A percentile compares a stretch with the other conserved stretches of the same genome.
Conservation (phyloP, 208 protist genomes). For the Phytomonas serpens region DNA sequence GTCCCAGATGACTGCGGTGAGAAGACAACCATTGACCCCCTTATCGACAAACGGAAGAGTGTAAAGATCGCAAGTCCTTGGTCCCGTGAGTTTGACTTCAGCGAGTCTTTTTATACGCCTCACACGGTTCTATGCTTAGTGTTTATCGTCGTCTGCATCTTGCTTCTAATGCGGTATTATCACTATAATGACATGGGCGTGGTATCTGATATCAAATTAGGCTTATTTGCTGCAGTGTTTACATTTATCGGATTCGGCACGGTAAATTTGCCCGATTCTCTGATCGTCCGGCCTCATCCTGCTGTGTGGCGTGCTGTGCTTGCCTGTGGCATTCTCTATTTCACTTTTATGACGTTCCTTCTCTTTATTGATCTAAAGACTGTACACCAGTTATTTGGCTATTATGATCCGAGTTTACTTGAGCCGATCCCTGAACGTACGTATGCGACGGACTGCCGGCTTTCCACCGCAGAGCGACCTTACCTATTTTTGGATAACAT, state of each 20-base stretch:
- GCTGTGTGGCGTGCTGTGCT: slow-evolving; percentile 91
- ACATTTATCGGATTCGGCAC: slow-evolving; percentile 88
- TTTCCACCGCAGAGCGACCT: slow-evolving; percentile 81
- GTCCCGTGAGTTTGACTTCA: slow-evolving; percentile 44
- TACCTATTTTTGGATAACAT: slow-evolving; percentile 61
- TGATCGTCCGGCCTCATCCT: slow-evolving; percentile 94
- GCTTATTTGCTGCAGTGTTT: slow-evolving; percentile 47
- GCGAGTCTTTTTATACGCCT: slow-evolving; percentile 44
- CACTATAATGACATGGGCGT: slow-evolving; percentile 35
- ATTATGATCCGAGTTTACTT: slow-evolving; percentile 78
- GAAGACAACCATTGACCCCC: neutral
- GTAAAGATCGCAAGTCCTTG: slow-evolving; percentile 35
- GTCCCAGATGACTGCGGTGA: neutral
- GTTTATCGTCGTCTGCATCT: slow-evolving; percentile 27
- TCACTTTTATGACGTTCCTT: slow-evolving; percentile 85
- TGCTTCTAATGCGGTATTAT: slow-evolving; percentile 58
- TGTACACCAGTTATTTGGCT: slow-evolving; percentile 40
- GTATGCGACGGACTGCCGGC: slow-evolving; percentile 93
- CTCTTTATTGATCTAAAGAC: slow-evolving; percentile 86
- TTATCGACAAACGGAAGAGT: neutral
- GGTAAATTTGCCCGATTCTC: slow-evolving; percentile 88
- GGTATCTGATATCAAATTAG: slow-evolving; percentile 50
- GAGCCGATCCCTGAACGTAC: slow-evolving; percentile 67
- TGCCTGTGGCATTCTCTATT: slow-evolving; percentile 89
- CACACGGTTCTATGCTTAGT: slow-evolving; percentile 56